Evolutionary conservation across 2,329 filamentous ascomycete genomes (phyloP).

Genomic region (Aspergillus clavatus): DNA sequence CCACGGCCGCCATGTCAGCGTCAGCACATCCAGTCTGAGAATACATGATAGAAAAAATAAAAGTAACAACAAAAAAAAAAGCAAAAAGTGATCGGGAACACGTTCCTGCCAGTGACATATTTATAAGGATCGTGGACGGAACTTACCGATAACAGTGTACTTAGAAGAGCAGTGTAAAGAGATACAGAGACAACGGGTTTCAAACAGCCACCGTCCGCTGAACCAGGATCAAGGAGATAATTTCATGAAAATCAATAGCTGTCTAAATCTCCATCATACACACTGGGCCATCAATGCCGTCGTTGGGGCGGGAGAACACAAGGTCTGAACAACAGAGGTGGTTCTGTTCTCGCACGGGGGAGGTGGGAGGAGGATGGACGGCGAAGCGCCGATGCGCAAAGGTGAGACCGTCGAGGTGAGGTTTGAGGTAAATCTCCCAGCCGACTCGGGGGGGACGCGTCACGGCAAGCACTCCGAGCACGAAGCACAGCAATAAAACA

Average conservation of each 20-base stretch:
- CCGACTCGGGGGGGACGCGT: background rate
- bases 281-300: background rate
- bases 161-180: background rate
- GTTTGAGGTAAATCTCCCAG: background rate
- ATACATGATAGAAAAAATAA: background rate
- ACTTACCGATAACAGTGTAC: background rate
- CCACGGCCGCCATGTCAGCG: conserved; percentile 6
- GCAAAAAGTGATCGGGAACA: no score
- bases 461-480: conserved; percentile 1
- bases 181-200: background rate
- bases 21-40: conserved; percentile 10
- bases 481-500: background rate
- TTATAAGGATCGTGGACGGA: background rate
- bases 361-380: no score
- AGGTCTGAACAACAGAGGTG: background rate
- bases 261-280: background rate
- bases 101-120: background rate
- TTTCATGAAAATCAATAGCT: background rate
- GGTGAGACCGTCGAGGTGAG: background rate
- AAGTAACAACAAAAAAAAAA: background rate
- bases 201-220: background rate
- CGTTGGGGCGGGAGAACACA: no score
- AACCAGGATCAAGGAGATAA: background rate
- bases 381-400: background rate
- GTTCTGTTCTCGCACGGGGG: background rate